These are phyloP conservation scores for Trypanosomatidae sp. DNA, from an alignment of 208 protist species.

Conservation along the genomic window DNA sequence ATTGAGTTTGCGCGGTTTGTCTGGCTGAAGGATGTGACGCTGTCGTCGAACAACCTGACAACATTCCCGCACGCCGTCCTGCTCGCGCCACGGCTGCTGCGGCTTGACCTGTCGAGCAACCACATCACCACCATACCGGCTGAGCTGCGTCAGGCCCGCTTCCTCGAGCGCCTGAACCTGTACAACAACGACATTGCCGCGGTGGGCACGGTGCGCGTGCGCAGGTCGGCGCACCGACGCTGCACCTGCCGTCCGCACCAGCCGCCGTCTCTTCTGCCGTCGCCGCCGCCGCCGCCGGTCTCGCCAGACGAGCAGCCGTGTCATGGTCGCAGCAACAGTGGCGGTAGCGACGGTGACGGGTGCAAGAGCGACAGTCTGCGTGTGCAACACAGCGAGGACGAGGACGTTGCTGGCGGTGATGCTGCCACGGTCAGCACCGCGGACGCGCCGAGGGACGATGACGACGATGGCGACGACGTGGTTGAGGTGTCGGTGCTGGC, in stretches of 20 bases:
- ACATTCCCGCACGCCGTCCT: slow-evolving; percentile 49
- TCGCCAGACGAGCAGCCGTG: background rate
- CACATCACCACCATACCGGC: slow-evolving; percentile 35
- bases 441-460: background rate
- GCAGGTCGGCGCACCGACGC: too few relatives aligned
- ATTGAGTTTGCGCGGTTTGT: slow-evolving; percentile 26
- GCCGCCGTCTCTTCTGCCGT: too few relatives aligned
- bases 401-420: background rate
- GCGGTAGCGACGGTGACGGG: too few relatives aligned
- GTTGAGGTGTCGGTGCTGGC: slow-evolving; percentile 32
- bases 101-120: slow-evolving; percentile 66
- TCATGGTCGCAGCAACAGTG: background rate
- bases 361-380: too few relatives aligned
- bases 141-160: slow-evolving; percentile 9
- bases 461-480: background rate
- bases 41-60: slow-evolving; percentile 38
- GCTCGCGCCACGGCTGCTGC: slow-evolving; percentile 25
- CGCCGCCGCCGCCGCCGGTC: too few relatives aligned
- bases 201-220: slow-evolving; percentile 25
- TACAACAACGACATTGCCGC: slow-evolving; percentile 43
- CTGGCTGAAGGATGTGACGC: slow-evolving; percentile 28
- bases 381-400: background rate
- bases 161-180: slow-evolving; percentile 46
- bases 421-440: background rate
- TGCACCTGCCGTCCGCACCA: too few relatives aligned